phyloP scores from a whole-genome alignment of 1,284 basidiomycete species.

The Apiotrichum gamsii region DNA sequence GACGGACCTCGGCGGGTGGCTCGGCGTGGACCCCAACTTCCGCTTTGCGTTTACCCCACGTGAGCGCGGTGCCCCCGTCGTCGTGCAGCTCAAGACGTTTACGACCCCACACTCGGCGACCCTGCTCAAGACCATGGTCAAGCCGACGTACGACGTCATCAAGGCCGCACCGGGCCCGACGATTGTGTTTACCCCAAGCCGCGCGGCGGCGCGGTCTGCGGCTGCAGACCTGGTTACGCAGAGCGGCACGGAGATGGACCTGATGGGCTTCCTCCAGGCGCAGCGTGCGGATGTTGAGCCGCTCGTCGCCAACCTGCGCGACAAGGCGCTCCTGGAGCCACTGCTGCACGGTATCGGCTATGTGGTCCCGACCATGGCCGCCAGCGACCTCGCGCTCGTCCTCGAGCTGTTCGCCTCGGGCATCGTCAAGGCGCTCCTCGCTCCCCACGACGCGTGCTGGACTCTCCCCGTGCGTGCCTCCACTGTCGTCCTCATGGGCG shows the following conservation, averaged over 20 bases:
- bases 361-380: slow-evolving; percentile 67
- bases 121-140: slow-evolving; percentile 85
- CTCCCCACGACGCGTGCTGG: slow-evolving; percentile 79
- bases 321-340: slow-evolving; percentile 63
- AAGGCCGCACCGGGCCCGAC: slow-evolving; percentile 53
- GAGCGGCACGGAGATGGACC: slow-evolving; percentile 68
- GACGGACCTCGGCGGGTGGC: slow-evolving; percentile 73
- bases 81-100: slow-evolving; percentile 67
- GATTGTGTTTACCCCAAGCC: slow-evolving; percentile 87
- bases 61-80: slow-evolving; percentile 75
- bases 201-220: slow-evolving; percentile 67
- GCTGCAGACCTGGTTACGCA: slow-evolving; percentile 83
- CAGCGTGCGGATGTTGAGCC: slow-evolving; percentile 60
- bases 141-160: slow-evolving; percentile 69
- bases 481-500: slow-evolving; percentile 83
- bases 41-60: slow-evolving; percentile 74
- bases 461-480: slow-evolving; percentile 71
- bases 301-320: slow-evolving; percentile 58
- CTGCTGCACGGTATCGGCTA: slow-evolving; percentile 85
- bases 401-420: slow-evolving; percentile 79
- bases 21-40: slow-evolving; percentile 59
- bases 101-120: slow-evolving; percentile 79
- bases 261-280: slow-evolving; percentile 64
- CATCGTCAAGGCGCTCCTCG: slow-evolving; percentile 73
- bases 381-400: slow-evolving; percentile 66